Conservation (phyloP, 176 grass and related monocot species). For the Echinochloa phyllopogon region DNA sequence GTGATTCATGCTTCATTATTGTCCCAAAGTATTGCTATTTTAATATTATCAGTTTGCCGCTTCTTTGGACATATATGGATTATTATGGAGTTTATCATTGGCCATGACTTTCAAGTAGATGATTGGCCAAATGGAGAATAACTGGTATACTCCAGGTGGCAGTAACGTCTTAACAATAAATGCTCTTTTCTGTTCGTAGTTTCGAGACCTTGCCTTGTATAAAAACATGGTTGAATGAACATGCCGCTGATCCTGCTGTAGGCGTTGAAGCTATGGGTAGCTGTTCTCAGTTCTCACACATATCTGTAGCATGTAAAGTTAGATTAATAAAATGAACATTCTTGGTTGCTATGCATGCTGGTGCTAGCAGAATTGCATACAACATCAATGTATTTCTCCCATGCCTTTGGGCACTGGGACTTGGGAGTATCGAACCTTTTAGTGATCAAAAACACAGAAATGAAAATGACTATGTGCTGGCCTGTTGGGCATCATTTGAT, state of each 20-base stretch:
- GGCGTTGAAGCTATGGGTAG: neutral
- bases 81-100: neutral
- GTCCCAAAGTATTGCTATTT: neutral
- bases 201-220: neutral
- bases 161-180: neutral
- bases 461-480: neutral
- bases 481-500: neutral
- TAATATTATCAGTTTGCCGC: neutral
- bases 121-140: neutral
- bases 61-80: neutral
- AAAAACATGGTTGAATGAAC: neutral
- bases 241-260: slow-evolving; percentile 28
- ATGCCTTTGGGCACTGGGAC: neutral
- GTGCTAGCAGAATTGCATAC: neutral
- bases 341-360: neutral
- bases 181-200: neutral
- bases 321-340: neutral
- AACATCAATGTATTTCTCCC: neutral
- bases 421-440: neutral
- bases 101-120: slow-evolving; percentile 7
- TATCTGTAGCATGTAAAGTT: neutral
- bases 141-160: neutral
- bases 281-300: neutral
- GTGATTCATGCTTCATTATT: slow-evolving; percentile 9
- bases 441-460: neutral